Conservation (phyloP, 257 asterid species). For the Solanum virginianum region DNA sequence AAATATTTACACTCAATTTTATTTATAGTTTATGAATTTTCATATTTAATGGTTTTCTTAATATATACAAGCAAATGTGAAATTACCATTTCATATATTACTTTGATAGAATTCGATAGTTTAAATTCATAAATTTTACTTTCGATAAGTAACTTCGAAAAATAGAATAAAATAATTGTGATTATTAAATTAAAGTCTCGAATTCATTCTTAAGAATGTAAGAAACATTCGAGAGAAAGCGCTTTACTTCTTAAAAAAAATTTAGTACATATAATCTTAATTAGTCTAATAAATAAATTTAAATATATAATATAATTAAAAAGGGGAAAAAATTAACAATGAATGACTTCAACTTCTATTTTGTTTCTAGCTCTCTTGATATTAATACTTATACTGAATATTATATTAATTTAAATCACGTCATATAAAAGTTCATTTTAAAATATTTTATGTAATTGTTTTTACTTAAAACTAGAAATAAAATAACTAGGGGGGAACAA, state of each 20-base stretch:
- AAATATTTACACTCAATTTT: too few relatives aligned
- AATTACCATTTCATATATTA: too few relatives aligned
- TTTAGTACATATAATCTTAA: not conserved
- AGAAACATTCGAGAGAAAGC: not conserved
- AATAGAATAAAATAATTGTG: not conserved
- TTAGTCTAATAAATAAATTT: not conserved
- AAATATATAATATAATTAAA: not conserved
- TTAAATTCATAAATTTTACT: not conserved
- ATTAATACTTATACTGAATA: not conserved
- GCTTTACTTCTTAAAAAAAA: not conserved
- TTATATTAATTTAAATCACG: not conserved
- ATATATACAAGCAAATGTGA: too few relatives aligned
- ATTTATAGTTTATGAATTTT: too few relatives aligned
- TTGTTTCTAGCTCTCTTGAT: not conserved
- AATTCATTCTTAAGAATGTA: not conserved
- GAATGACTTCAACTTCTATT: not conserved
- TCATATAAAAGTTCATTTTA: not conserved
- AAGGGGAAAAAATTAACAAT: not conserved
- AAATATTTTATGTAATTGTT: not conserved
- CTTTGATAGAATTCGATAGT: not conserved
- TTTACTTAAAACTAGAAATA: fast-evolving
- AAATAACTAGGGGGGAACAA: too few relatives aligned
- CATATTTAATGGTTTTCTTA: not conserved
- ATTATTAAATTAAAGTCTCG: not conserved
- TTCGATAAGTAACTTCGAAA: fast-evolving